Conservation (phyloP, 2,329 filamentous ascomycete species). For the Onygenales sp. region DNA sequence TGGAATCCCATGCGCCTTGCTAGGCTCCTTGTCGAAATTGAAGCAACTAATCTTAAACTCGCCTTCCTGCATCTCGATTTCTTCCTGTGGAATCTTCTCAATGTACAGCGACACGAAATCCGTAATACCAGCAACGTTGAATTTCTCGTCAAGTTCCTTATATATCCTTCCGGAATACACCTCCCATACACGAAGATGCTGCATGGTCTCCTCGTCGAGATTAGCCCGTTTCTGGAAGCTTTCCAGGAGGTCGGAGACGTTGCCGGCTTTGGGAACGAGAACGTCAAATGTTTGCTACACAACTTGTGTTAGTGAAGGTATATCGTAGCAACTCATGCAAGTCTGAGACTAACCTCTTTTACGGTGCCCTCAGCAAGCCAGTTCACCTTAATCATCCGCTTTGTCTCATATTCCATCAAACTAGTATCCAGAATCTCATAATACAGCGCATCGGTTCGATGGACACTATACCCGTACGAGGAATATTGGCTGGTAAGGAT, state of each 20-base stretch:
- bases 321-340: not conserved
- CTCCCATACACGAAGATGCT: conserved; percentile 72
- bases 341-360: conserved; percentile 59
- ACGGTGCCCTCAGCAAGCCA: conserved; percentile 83
- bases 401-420: conserved; percentile 82
- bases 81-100: conserved; percentile 67
- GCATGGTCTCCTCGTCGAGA: conserved; percentile 64
- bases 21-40: conserved; percentile 87
- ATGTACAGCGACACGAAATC: conserved; percentile 78
- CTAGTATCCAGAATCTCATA: conserved; percentile 95
- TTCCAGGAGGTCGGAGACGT: conserved; percentile 66
- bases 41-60: conserved; percentile 68
- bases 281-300: conserved; percentile 65
- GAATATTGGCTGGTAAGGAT: conserved; percentile 71
- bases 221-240: conserved; percentile 71
- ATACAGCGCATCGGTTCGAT: conserved; percentile 69
- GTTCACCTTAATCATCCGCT: conserved; percentile 74
- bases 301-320: conserved; percentile 10
- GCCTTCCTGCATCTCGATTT: conserved; percentile 50
- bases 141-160: conserved; percentile 62
- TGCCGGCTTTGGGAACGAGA: conserved; percentile 78
- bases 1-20: conserved; percentile 74
- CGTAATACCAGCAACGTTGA: conserved; percentile 69
- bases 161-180: conserved; percentile 74
- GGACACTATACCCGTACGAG: conserved; percentile 59